Percentiles rank a stretch among this genome's conserved stretches.
Evolutionary conservation across 2,329 filamentous ascomycete species (phyloP).

Genomic region (Trichoderma hamatum): DNA sequence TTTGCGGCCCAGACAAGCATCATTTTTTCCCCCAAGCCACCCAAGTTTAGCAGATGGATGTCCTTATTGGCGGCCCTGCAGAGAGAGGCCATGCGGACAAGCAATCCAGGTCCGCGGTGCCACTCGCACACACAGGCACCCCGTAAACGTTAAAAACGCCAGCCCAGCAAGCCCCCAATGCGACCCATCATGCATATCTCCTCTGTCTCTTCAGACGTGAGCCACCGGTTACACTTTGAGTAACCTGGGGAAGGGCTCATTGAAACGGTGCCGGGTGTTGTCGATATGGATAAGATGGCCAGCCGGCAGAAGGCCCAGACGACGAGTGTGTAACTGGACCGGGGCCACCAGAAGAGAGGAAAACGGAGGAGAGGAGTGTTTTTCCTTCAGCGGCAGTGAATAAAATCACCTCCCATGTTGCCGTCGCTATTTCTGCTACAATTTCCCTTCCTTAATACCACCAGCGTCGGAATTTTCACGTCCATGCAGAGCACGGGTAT

Average conservation of each 20-base stretch:
- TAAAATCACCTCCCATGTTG: background rate
- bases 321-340: constrained; percentile 15
- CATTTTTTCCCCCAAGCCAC: background rate
- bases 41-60: background rate
- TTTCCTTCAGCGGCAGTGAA: constrained; percentile 15
- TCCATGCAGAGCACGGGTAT: constrained; percentile 1
- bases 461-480: background rate
- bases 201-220: constrained; percentile 6
- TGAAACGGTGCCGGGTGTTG: constrained; percentile 24
- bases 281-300: constrained; percentile 18
- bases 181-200: background rate
- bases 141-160: background rate
- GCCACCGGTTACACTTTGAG: constrained; percentile 19
- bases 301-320: constrained; percentile 19
- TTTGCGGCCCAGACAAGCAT: constrained; percentile 19
- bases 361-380: background rate
- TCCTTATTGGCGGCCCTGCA: background rate
- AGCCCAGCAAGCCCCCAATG: background rate
- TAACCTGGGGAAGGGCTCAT: constrained; percentile 21
- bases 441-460: background rate
- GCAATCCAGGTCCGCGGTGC: constrained; percentile 16
- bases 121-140: background rate
- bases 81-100: constrained; percentile 4
- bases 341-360: background rate
- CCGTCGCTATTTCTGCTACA: background rate